Conservation (phyloP, 805 yeast genomes). For the Scheffersomyces amazonensis region DNA sequence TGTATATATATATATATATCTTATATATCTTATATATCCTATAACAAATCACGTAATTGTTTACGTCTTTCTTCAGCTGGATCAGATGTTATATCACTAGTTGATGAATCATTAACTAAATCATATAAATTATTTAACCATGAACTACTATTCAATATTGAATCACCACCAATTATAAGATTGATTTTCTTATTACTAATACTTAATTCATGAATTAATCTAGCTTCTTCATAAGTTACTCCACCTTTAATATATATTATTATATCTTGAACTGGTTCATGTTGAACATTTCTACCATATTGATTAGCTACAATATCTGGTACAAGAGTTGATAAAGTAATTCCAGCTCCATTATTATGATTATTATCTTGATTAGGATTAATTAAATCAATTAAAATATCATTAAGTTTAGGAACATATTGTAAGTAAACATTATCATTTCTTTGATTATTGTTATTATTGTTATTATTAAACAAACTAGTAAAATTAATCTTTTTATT, state of each 20-base stretch:
- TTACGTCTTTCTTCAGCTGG: conserved; percentile 21
- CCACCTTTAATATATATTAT: conserved; percentile 82
- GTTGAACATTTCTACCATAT: conserved; percentile 16
- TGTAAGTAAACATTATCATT: conserved; percentile 84
- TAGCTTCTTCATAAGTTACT: conserved; percentile 86
- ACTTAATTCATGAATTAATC: conserved; percentile 70
- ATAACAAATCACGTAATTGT: conserved; percentile 35
- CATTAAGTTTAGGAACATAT: conserved; percentile 73
- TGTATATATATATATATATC: neutral
- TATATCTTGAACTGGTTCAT: conserved; percentile 57
- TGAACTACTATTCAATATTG: conserved; percentile 28
- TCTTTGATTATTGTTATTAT: conserved; percentile 17
- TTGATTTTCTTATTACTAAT: conserved; percentile 55
- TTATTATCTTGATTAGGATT: conserved; percentile 4
- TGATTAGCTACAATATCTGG: conserved; percentile 33
- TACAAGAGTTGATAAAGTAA: conserved; percentile 31
- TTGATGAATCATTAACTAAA: conserved; percentile 16
- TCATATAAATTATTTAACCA: conserved; percentile 36
- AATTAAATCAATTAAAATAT: conserved; percentile 22
- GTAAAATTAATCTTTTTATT: conserved; percentile 31
- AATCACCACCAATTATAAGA: conserved; percentile 73
- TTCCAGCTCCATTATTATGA: neutral
- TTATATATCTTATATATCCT: conserved; percentile 2
- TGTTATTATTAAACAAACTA: conserved; percentile 21
- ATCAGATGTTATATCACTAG: neutral